A percentile compares a stretch with the other conserved stretches of the same genome.
Conservation (phyloP, 2,329 filamentous ascomycete species). For the Raffaelea albimanens region DNA sequence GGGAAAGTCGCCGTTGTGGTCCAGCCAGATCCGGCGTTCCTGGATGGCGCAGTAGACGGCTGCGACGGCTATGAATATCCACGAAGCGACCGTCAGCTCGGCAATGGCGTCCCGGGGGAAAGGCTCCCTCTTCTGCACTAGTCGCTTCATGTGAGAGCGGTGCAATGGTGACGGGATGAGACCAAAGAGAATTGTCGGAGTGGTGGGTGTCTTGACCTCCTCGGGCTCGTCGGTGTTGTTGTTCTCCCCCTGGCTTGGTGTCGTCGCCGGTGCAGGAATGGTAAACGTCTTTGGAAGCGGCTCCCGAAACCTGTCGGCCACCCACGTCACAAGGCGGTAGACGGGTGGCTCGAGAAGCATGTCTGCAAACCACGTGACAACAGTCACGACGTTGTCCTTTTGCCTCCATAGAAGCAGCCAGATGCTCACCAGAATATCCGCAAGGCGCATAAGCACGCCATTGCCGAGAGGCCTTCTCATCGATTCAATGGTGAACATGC, state of each 20-base stretch:
- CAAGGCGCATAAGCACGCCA: not conserved
- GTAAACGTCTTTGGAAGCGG: no score
- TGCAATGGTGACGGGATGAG: no score
- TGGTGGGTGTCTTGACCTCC: no score
- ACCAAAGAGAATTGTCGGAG: no score
- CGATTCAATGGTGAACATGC: no score
- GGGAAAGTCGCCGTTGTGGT: slow-evolving; percentile 7
- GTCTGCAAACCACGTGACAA: not conserved
- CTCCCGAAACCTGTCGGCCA: no score
- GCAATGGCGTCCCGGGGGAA: slow-evolving; percentile 7
- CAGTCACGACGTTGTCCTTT: not conserved
- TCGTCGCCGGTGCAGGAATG: no score
- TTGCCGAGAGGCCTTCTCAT: not conserved
- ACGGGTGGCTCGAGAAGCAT: no score
- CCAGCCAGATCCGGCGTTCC: slow-evolving; percentile 10
- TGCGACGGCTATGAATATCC: not conserved
- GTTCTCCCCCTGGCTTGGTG: no score
- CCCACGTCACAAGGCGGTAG: no score
- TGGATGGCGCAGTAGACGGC: not conserved
- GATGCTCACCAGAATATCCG: not conserved
- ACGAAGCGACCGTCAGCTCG: not conserved
- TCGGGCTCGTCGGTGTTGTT: no score
- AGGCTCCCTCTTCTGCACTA: not conserved
- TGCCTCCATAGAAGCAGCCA: not conserved
- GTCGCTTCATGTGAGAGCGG: no score